A percentile compares a stretch with the other conserved stretches of the same genome.
Conservation (phyloP, 2,329 filamentous ascomycete species). For the Fusarium oligoseptatum region DNA sequence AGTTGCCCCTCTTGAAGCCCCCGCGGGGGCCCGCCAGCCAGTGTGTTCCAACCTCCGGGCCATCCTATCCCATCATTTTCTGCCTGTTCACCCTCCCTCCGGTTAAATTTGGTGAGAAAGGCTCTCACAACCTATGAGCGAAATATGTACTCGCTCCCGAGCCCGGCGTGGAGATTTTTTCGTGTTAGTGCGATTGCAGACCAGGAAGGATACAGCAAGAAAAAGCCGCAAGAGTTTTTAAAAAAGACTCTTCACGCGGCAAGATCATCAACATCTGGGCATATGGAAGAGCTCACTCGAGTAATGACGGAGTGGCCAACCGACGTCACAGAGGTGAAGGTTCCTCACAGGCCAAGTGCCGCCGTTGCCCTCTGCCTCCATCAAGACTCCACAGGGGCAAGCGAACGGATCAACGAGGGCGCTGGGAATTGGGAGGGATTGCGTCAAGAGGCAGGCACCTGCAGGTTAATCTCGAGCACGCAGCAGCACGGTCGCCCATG, state of each 20-base stretch:
- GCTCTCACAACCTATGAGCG: constrained; percentile 28
- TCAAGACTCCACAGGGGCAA: constrained; percentile 32
- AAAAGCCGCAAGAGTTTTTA: constrained; percentile 10
- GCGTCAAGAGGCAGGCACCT: constrained; percentile 3
- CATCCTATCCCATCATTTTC: constrained; percentile 12
- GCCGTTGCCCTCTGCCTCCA: constrained; percentile 23
- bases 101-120: constrained; percentile 37
- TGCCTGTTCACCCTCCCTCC: constrained; percentile 34
- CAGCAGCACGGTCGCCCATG: constrained; percentile 19
- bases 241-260: constrained; percentile 12
- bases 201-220: background rate
- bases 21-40: constrained; percentile 36
- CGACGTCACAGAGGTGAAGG: constrained; percentile 41
- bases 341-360: constrained; percentile 28
- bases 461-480: constrained; percentile 18
- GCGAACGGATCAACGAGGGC: constrained; percentile 21
- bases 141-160: constrained; percentile 28
- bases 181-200: constrained; percentile 4
- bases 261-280: constrained; percentile 16
- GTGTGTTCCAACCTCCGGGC: constrained; percentile 28
- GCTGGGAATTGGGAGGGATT: constrained; percentile 16
- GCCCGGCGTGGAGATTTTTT: constrained; percentile 16
- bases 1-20: constrained; percentile 35
- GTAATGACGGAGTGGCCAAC: constrained; percentile 36
- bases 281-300: constrained; percentile 1